Conservation (phyloP, 441 rosid species). For the Hura crepitans region DNA sequence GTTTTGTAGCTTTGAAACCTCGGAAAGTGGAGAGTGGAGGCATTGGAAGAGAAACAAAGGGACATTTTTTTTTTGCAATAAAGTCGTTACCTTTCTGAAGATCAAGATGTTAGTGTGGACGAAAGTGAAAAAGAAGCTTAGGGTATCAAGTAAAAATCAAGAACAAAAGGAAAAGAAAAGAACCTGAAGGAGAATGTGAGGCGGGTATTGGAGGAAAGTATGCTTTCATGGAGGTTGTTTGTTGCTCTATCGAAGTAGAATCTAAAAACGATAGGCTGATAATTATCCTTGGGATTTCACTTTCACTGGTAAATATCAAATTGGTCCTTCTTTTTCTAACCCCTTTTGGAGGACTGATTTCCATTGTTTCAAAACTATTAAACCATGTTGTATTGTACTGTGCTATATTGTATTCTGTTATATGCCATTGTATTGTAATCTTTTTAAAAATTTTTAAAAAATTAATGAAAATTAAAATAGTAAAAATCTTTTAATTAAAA, state of each 20-base stretch:
- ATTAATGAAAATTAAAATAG: too few relatives aligned
- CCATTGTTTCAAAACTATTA: too few relatives aligned
- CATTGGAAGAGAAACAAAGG: constrained; percentile 46
- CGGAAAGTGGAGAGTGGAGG: constrained; percentile 34
- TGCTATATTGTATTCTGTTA: too few relatives aligned
- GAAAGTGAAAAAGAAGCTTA: background rate
- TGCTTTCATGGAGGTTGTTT: constrained; percentile 22
- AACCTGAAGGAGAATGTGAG: constrained; percentile 15
- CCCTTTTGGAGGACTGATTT: too few relatives aligned
- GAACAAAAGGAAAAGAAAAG: background rate
- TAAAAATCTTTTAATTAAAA: too few relatives aligned
- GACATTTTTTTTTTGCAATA: constrained; percentile 37
- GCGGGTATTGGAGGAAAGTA: constrained; percentile 15
- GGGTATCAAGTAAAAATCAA: background rate
- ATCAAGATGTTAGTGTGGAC: background rate
- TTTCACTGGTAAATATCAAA: background rate
- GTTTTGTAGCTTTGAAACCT: constrained; percentile 30
- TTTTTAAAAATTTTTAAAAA: too few relatives aligned
- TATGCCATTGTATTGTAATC: too few relatives aligned
- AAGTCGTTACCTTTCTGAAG: background rate
- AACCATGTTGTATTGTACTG: too few relatives aligned
- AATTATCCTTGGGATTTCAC: background rate
- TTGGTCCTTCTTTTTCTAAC: constrained; percentile 5
- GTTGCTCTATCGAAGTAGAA: constrained; percentile 13
- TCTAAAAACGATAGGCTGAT: constrained; percentile 17